Conservation (phyloP, 129 eudicot genomes). For the Flaveria brownii region DNA sequence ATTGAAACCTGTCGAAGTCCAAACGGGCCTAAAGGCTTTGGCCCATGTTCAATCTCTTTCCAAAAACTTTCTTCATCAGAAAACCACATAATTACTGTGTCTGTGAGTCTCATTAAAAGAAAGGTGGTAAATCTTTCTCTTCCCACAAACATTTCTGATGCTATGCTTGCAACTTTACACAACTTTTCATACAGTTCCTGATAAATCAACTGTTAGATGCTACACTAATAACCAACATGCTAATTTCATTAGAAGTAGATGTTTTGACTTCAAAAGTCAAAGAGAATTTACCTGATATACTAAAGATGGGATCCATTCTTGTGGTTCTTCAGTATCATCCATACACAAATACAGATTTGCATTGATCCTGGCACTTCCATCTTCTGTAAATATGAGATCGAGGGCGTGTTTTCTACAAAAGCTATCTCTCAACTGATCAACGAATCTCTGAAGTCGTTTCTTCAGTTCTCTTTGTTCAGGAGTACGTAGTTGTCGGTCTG, state of each 20-base stretch:
- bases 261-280: slow-evolving; percentile 2
- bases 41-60: slow-evolving; percentile 81
- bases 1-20: slow-evolving; percentile 87
- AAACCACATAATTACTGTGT: slow-evolving; percentile 84
- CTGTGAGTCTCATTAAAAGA: slow-evolving; percentile 88
- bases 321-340: slow-evolving; percentile 55
- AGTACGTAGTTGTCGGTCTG: slow-evolving; percentile 60
- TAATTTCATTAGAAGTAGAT: neutral
- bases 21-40: slow-evolving; percentile 68
- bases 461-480: slow-evolving; percentile 85
- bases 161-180: slow-evolving; percentile 52
- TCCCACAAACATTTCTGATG: slow-evolving; percentile 82
- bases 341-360: slow-evolving; percentile 64
- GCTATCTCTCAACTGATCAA: slow-evolving; percentile 83
- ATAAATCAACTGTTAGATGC: neutral
- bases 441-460: slow-evolving; percentile 59
- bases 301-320: slow-evolving; percentile 88
- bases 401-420: slow-evolving; percentile 92
- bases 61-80: slow-evolving; percentile 92
- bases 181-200: slow-evolving; percentile 75
- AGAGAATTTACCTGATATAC: slow-evolving; percentile 54
- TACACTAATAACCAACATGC: neutral
- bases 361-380: slow-evolving; percentile 59
- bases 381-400: slow-evolving; percentile 80
- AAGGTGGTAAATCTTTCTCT: slow-evolving; percentile 86